Base-by-base conservation (phyloP, 345 rosid species). In the Raphanus sativus region DNA sequence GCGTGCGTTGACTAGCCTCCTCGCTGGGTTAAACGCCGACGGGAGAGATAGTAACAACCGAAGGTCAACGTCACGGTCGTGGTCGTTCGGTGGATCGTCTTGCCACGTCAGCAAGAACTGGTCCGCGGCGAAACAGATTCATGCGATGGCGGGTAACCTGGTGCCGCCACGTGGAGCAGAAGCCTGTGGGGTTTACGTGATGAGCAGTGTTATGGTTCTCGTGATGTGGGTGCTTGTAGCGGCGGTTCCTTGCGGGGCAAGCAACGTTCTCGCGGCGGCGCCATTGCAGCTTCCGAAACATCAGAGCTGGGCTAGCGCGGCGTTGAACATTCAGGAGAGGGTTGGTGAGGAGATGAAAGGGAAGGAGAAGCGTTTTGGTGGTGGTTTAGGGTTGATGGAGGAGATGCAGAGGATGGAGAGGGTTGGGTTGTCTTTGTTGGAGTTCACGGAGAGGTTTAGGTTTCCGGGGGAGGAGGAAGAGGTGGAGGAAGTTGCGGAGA, bases 81-180 rank as follows among this genome's bases (percentile, higher is more conserved):
- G 99, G 98, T 92, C 99, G 3, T 92, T 91, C 40, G 16, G 84
- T 2, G 82, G 86, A 16, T 70, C 82, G 1, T 77, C 89, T 9
- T 83, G 89, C 81, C 78, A 88, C n/a, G 83, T 89, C 30, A 80
- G 89, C 4, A 95, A 88, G 83, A 88, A 86, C 81, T 92, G 99
- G 98, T 92, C 98, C 0, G 96, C 97, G 1, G 67, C 97, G 15
- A 95, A 87, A 82, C 99, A 95, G 81, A 88, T 95, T 79, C 98
- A 95, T 48, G 88, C 91, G 11, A 91, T 92, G 98, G 76, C 77
- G 0, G 12, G 70, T 15, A 91, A 86, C 50, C 87, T 95, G 13
- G 84, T 80, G 52, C 72, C 81, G 13, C 98, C 97, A 8, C 90
- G 93, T 4, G 97, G 99, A 0, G 87, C 75, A 1, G 98, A 92